Evolutionary conservation across 371 early-diverging fungal species (phyloP).

Genomic region (Chytridiales sp.): DNA sequence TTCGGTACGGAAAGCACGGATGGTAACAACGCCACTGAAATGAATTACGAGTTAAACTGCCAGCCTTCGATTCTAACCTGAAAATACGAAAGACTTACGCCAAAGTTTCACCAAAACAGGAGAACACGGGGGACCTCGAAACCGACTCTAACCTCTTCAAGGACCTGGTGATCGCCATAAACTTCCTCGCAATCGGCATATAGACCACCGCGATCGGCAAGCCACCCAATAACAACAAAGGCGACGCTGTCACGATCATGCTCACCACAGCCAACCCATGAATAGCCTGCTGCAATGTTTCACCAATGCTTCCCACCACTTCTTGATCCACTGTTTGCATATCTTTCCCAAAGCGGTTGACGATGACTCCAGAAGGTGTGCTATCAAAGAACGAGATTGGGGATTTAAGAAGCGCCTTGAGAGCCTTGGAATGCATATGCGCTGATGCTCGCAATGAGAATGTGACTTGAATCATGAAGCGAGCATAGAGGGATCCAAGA

Average conservation of each 20-base stretch:
- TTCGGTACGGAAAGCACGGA: constrained; percentile 72
- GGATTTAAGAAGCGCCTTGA: constrained; percentile 63
- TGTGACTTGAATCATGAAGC: constrained; percentile 17
- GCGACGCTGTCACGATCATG: constrained; percentile 51
- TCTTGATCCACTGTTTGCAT: constrained; percentile 53
- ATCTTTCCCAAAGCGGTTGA: constrained; percentile 51
- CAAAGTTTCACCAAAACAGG: constrained; percentile 78
- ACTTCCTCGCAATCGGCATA: constrained; percentile 66
- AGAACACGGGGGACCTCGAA: constrained; percentile 78
- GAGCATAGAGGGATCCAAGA: constrained; percentile 11
- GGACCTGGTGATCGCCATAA: constrained; percentile 71
- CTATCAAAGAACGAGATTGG: constrained; percentile 59
- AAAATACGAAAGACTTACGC: constrained; percentile 9
- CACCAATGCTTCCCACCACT: constrained; percentile 27
- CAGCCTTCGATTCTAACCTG: background rate
- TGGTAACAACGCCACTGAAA: constrained; percentile 66
- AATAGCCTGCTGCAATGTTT: constrained; percentile 30
- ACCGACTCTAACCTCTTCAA: constrained; percentile 79
- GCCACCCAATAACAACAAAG: constrained; percentile 41
- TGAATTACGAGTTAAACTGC: constrained; percentile 6
- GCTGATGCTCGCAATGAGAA: constrained; percentile 39
- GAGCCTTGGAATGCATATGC: constrained; percentile 51
- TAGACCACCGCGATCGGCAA: constrained; percentile 54
- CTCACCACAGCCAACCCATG: constrained; percentile 21
- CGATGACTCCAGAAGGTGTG: constrained; percentile 39